Base-by-base conservation (phyloP, 2,329 filamentous ascomycete genomes). In the Aspergillus costaricaensis region DNA sequence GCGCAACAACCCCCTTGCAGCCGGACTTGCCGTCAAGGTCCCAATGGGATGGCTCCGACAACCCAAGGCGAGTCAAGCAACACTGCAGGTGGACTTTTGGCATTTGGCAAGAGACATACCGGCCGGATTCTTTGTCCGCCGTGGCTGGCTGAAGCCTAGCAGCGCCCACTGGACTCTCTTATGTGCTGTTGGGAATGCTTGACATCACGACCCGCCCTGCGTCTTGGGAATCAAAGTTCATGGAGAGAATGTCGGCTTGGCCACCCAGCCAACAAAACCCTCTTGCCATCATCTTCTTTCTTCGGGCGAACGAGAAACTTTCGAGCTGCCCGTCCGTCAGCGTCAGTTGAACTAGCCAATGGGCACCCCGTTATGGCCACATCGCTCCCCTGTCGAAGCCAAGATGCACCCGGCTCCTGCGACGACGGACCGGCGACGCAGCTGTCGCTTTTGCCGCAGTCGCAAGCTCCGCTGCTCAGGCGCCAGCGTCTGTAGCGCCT, bases 381-480 rank as follows among this genome's bases (percentile, higher is more conserved):
- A 25, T 23, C 23, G 44, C 23, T 23, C 25, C 14, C 12, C 19
- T 1, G 8, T 10, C 8, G 1, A 15, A n/a, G 14, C 14, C 21
- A 50, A 30, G 2, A 50, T 50, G 47, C 25, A 50, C n/a, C 25
- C 27, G 47, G 27, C 47, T 32, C 47, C 47, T n/a, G n/a, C 17
- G 23, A 50, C 47, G 25, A 50, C 47, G 47, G 47, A 50, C 47
- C 47, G 47, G 47, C 47, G 47, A 50, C 47, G 47, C 25, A 50
- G 47, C 47, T 50, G 47, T 50, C 47, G 47, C 9, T 50, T 50
- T 27, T 50, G 47, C 25, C 47, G 47, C 47, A 50, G 47, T 50
- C 47, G 47, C 47, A 50, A 50, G 47, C 25, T 50, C 5, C 47
- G 47, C 23, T 50, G 47, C 23, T 50, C 47, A 9, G 27, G 47